Conservation (phyloP, 306 rosid species). For the Bauhinia variegata region DNA sequence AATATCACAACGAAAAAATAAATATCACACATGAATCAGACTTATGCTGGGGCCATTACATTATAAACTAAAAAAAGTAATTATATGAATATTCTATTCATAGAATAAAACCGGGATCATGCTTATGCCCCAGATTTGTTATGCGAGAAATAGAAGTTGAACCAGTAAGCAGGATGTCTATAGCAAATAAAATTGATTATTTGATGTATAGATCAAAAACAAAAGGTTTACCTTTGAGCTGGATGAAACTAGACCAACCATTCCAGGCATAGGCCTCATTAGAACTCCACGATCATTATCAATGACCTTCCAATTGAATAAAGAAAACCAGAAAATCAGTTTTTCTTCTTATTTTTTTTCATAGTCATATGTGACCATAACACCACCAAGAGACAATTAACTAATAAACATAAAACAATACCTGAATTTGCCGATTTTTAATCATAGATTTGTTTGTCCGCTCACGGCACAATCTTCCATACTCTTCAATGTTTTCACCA, state of each 20-base stretch:
- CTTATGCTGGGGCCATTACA: neutral
- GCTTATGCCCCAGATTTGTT: slow-evolving; percentile 5
- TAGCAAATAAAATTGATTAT: slow-evolving; percentile 4
- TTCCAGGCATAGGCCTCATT: slow-evolving; percentile 99
- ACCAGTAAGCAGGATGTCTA: slow-evolving; percentile 14
- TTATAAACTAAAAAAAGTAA: neutral
- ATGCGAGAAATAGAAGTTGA: neutral
- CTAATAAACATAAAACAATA: slow-evolving; percentile 37
- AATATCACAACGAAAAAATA: neutral
- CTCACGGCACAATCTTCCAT: slow-evolving; percentile 92
- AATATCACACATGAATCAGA: neutral
- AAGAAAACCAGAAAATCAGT: slow-evolving; percentile 36
- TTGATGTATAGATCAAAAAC: slow-evolving; percentile 3
- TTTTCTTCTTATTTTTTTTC: neutral
- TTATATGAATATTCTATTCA: slow-evolving; percentile 11
- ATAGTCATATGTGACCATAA: slow-evolving; percentile 19
- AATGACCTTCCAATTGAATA: slow-evolving; percentile 64
- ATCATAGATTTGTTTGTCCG: slow-evolving; percentile 89
- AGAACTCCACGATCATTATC: slow-evolving; percentile 86
- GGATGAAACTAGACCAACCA: slow-evolving; percentile 82
- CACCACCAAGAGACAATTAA: slow-evolving; percentile 11
- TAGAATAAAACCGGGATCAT: neutral
- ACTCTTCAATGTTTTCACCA: slow-evolving; percentile 81
- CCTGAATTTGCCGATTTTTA: slow-evolving; percentile 88
- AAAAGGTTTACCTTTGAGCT: slow-evolving; percentile 72